phyloP scores from a whole-genome alignment of 495 filamentous ascomycete genomes.

The Annulohypoxylon stygium region DNA sequence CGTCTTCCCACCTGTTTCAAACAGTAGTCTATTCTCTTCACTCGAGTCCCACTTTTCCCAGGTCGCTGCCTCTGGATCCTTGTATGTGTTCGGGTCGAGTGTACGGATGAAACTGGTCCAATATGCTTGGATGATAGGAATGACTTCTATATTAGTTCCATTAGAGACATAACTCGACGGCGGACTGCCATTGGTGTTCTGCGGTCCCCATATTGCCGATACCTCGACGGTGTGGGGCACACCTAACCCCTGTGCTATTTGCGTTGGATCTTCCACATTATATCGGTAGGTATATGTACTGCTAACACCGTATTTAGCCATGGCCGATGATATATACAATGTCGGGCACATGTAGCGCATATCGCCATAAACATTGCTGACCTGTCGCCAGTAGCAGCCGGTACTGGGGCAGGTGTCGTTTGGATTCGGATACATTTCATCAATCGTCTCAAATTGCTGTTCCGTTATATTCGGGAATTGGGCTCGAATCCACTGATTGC shows the following conservation, averaged over 20 bases:
- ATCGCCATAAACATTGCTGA: constrained; percentile 75
- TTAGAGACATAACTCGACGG: constrained; percentile 68
- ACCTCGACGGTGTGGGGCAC: constrained; percentile 73
- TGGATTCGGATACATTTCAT: constrained; percentile 69
- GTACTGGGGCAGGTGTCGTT: constrained; percentile 56
- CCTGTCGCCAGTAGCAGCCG: constrained; percentile 70
- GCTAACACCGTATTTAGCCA: constrained; percentile 53
- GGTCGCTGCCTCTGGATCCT: constrained; percentile 49
- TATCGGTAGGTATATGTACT: constrained; percentile 74
- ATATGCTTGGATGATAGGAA: constrained; percentile 73
- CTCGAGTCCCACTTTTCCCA: constrained; percentile 52
- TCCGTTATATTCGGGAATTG: constrained; percentile 72
- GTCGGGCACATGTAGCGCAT: constrained; percentile 80
- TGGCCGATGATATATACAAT: constrained; percentile 66
- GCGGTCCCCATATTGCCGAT: constrained; percentile 70
- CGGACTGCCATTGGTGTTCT: constrained; percentile 41
- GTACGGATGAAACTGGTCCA: constrained; percentile 77
- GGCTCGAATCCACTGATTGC: constrained; percentile 69
- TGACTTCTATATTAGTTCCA: constrained; percentile 63
- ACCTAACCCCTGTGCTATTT: constrained; percentile 66
- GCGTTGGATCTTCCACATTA: constrained; percentile 68
- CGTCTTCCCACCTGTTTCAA: constrained; percentile 67
- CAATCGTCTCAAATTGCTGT: constrained; percentile 67
- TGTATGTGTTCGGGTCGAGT: constrained; percentile 72
- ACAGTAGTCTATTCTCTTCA: constrained; percentile 62